Conservation (phyloP, 2,329 filamentous ascomycete species). For the Blastomyces parvus region DNA sequence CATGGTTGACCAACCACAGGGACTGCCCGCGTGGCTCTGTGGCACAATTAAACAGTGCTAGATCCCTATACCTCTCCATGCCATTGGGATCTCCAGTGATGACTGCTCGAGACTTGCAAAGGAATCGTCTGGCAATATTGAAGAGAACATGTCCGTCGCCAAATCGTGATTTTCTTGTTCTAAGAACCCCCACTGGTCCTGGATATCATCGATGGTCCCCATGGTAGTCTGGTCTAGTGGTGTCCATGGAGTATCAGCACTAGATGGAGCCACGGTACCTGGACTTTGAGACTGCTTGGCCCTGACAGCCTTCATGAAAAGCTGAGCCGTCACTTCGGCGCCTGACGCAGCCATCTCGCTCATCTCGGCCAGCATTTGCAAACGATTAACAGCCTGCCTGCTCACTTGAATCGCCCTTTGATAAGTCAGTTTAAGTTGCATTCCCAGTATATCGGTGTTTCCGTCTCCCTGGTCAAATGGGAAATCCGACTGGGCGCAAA, state of each 20-base stretch:
- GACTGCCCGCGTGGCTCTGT: background rate
- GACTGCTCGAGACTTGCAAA: background rate
- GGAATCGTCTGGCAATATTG: background rate
- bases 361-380: constrained; percentile 5
- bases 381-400: constrained; percentile 1
- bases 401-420: background rate
- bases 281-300: background rate
- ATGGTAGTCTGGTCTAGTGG: background rate
- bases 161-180: background rate
- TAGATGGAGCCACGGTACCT: background rate
- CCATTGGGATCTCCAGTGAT: background rate
- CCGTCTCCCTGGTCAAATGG: constrained; percentile 1
- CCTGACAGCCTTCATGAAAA: background rate
- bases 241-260: background rate
- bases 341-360: constrained; percentile 4
- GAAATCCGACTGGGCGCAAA: constrained; percentile 4
- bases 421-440: background rate
- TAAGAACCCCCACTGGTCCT: background rate
- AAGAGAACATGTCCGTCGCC: background rate
- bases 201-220: background rate
- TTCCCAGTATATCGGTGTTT: background rate
- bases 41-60: background rate
- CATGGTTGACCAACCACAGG: background rate
- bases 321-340: background rate
- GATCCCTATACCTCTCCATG: background rate